Conservation (phyloP, 2,329 filamentous ascomycete genomes). For the Colletotrichum tropicale region DNA sequence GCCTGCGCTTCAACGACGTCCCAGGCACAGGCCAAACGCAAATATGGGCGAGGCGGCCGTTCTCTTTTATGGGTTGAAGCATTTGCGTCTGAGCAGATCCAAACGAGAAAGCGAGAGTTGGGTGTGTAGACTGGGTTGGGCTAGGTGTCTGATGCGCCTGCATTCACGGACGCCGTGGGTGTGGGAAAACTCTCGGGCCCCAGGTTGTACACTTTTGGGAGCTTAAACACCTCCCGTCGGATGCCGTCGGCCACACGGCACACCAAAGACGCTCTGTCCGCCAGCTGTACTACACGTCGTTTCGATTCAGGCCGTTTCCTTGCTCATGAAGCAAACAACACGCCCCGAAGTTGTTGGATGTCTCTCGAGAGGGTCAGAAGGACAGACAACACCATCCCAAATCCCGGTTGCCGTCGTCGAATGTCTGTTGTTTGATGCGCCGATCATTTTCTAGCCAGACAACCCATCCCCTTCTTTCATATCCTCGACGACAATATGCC, state of each 20-base stretch:
- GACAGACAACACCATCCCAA: neutral
- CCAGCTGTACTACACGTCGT: neutral
- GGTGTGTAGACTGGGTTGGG: neutral
- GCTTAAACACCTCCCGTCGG: neutral
- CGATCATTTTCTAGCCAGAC: neutral
- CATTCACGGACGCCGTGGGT: conserved; percentile 5
- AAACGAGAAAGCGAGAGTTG: neutral
- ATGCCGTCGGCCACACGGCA: conserved; percentile 5
- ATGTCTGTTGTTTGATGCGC: conserved; percentile 3
- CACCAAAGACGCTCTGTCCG: conserved; percentile 2
- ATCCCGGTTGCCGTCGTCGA: neutral
- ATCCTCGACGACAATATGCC: neutral
- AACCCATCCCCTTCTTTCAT: neutral
- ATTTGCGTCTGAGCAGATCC: neutral
- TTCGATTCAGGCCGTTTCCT: conserved; percentile 2
- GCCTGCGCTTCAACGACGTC: neutral
- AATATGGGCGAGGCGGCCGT: neutral
- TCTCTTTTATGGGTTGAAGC: conserved; percentile 11
- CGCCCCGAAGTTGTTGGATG: neutral
- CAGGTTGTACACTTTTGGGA: neutral
- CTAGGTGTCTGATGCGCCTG: neutral
- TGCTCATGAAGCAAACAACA: conserved; percentile 5
- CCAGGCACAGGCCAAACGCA: neutral
- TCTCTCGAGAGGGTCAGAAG: neutral
- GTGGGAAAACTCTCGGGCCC: conserved; percentile 7